Base-by-base conservation (phyloP, 345 rosid genomes). In the Hibiscus trionum region DNA sequence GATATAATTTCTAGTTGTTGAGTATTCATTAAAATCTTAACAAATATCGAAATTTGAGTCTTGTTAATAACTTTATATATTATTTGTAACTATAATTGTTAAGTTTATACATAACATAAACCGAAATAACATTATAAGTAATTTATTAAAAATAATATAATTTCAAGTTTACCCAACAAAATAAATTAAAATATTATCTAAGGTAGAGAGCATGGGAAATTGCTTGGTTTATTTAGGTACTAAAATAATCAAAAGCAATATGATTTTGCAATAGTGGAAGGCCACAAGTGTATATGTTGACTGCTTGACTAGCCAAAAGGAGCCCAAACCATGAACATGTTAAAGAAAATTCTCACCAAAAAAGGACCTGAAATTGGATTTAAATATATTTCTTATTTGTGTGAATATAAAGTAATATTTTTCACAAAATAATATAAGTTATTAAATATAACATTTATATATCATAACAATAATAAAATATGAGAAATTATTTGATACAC, bases 271-370 rank as follows among this genome's bases (percentile, higher is more conserved):
- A 12, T 24, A 29, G 76, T 73, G 69, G 52, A 33, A 76, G 73
- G 66, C 76, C 86, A 81, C 82, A 80, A 74, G 77, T 69, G 77
- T 50, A 14, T 65, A 74, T 70, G 72, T 83, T 81, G 82, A 84
- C 75, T 71, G 69, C 75, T 81, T 84, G 78, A 72, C 82, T 72
- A 73, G 4, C 47, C 46, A 19, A 42, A 62, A 61, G 67, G 26
- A 27, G 52, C 66, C 63, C 39, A 14, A 11, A 5, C 72, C 52
- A 71, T 44, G n/a, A 47, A 55, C 2, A 24, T 0, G 15, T 12
- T 17, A 16, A 33, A 16, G 46, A 67, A 31, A 31, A 1, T 16
- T 5, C 1, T 71, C 65, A 37, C n/a, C 39, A 12, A 21, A 52
- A 7, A 31, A 11, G 15, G 66, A 64, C 17, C 16, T 49, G 1